Percentiles rank a stretch among this genome's conserved stretches.
phyloP scores from a whole-genome alignment of 306 rosid genomes.

The Cucumis hystrix region DNA sequence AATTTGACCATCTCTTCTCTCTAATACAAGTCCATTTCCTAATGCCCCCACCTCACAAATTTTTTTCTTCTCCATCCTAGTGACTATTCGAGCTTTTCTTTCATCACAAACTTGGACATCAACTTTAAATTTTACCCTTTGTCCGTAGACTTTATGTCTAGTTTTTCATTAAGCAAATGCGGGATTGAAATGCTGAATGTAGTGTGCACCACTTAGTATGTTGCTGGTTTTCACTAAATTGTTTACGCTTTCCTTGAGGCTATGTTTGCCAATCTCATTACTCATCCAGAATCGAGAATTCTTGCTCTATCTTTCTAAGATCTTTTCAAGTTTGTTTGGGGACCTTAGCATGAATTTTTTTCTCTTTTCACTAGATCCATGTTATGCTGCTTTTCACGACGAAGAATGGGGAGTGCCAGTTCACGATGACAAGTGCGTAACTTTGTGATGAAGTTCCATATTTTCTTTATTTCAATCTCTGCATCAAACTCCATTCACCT shows the following conservation, averaged over 20 bases:
- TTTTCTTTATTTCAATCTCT: slow-evolving; percentile 14
- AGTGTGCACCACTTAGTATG: not conserved
- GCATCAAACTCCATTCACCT: slow-evolving; percentile 6
- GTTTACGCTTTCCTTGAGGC: not conserved
- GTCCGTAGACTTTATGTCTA: not conserved
- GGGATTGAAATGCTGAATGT: not conserved
- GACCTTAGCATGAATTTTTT: slow-evolving; percentile 4
- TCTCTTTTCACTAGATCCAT: slow-evolving; percentile 31
- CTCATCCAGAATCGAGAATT: not conserved
- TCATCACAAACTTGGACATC: not conserved
- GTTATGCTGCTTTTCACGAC: slow-evolving; percentile 54
- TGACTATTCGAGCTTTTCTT: not conserved
- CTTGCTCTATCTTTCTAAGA: not conserved
- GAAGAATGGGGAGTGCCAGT: slow-evolving; percentile 68
- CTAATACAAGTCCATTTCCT: not conserved
- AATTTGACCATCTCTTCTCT: not conserved
- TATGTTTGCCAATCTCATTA: not conserved
- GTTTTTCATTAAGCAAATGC: not conserved
- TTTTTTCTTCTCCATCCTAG: not conserved
- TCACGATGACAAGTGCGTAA: slow-evolving; percentile 57
- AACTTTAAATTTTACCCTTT: not conserved
- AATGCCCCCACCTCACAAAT: not conserved
- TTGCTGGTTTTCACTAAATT: not conserved
- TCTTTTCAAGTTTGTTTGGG: not conserved
- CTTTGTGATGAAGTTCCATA: slow-evolving; percentile 9